phyloP scores from a whole-genome alignment of 805 yeast species.

The Monosporozyma solicola region DNA sequence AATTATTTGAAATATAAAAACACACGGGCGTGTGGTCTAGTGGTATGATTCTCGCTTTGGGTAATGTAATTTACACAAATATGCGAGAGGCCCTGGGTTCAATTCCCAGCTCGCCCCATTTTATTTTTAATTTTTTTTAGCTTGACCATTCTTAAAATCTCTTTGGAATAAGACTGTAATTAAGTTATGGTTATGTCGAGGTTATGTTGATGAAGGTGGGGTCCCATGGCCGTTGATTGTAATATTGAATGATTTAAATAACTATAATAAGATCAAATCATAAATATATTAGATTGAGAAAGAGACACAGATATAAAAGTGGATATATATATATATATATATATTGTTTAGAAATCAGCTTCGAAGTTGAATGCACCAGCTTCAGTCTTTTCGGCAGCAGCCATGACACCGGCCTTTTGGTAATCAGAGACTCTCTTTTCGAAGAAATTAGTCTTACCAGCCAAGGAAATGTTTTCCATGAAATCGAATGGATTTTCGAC shows the following conservation, averaged over 20 bases:
- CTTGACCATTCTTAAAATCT: too few species aligned
- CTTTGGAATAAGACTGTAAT: too few species aligned
- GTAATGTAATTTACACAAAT: slow-evolving; percentile 16
- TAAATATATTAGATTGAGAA: not conserved
- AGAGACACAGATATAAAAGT: not conserved
- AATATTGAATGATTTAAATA: not conserved
- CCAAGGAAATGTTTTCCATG: slow-evolving; percentile 96
- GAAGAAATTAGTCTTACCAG: slow-evolving; percentile 98
- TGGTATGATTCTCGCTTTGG: slow-evolving; percentile 51
- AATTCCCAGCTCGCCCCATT: slow-evolving; percentile 43
- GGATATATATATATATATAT: not conserved
- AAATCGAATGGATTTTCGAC: slow-evolving; percentile 93
- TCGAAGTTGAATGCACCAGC: slow-evolving; percentile 69
- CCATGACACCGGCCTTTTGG: slow-evolving; percentile 99
- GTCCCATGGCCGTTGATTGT: too few species aligned
- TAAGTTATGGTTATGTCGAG: too few species aligned
- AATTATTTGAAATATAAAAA: not conserved
- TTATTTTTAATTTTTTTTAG: slow-evolving; percentile 5
- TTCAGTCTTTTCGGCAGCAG: slow-evolving; percentile 47
- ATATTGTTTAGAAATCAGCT: slow-evolving; percentile 71
- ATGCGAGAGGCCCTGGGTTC: slow-evolving; percentile 59
- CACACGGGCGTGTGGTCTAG: slow-evolving; percentile 39
- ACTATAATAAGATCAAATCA: not conserved
- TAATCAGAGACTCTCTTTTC: slow-evolving; percentile 98
- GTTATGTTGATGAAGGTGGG: too few species aligned